Percentiles rank a stretch among this genome's conserved stretches.
Conservation (phyloP, 495 filamentous ascomycete genomes). For the Lasiosphaeris hirsuta region DNA sequence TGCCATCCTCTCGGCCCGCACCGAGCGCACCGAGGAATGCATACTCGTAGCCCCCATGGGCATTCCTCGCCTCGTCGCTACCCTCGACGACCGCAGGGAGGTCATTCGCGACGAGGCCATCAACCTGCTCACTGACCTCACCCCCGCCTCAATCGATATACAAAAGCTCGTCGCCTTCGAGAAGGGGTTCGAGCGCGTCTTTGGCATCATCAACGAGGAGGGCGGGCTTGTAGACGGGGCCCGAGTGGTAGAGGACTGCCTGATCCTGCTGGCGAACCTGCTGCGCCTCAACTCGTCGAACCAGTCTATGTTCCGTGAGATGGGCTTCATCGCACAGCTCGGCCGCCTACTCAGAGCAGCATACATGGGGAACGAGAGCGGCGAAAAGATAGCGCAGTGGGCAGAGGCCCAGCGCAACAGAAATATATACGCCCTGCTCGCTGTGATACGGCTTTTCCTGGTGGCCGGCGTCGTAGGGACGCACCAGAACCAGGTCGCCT, state of each 20-base stretch:
- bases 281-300: constrained; percentile 87
- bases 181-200: constrained; percentile 84
- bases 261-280: constrained; percentile 89
- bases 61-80: constrained; percentile 78
- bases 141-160: constrained; percentile 56
- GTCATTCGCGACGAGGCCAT: constrained; percentile 76
- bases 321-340: constrained; percentile 73
- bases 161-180: constrained; percentile 95
- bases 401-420: constrained; percentile 75
- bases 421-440: constrained; percentile 86
- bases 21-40: constrained; percentile 94
- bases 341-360: constrained; percentile 65
- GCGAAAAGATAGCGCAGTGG: constrained; percentile 67
- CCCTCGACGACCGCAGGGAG: constrained; percentile 81
- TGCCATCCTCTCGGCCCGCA: constrained; percentile 79
- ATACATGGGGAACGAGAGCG: constrained; percentile 52
- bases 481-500: constrained; percentile 77
- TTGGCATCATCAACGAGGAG: constrained; percentile 75
- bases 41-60: constrained; percentile 83
- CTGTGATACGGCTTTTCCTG: constrained; percentile 81
- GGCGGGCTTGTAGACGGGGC: constrained; percentile 80
- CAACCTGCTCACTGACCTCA: constrained; percentile 50
- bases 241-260: constrained; percentile 88
- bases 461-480: constrained; percentile 76
- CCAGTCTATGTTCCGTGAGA: constrained; percentile 91